A percentile compares a stretch with the other conserved stretches of the same genome.
phyloP scores from a whole-genome alignment of 1,284 basidiomycete genomes.

The Cryptococcus floricola region DNA sequence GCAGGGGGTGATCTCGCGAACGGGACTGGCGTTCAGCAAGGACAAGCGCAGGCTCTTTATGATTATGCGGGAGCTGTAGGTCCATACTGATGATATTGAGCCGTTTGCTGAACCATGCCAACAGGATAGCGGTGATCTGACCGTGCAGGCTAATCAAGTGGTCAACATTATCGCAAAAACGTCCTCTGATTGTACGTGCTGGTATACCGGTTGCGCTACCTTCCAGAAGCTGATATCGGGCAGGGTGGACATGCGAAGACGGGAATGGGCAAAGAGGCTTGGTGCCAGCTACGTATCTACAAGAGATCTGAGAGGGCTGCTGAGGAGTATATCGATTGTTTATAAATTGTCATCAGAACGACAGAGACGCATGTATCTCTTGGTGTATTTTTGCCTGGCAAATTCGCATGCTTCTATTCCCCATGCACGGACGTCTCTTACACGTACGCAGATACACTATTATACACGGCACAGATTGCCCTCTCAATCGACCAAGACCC shows the following conservation, averaged over 20 bases:
- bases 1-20: not conserved
- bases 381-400: no score
- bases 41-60: conserved; percentile 42
- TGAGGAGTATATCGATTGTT: no score
- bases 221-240: not conserved
- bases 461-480: not conserved
- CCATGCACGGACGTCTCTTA: no score
- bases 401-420: no score
- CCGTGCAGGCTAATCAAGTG: conserved; percentile 37
- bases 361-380: no score
- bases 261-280: conserved; percentile 37
- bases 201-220: not conserved
- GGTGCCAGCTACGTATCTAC: conserved; percentile 43
- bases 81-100: not conserved
- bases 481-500: conserved; percentile 41
- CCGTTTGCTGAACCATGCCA: not conserved
- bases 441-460: not conserved
- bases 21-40: conserved; percentile 1
- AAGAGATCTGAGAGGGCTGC: not conserved
- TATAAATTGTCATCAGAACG: no score
- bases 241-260: conserved; percentile 48
- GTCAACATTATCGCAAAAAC: conserved; percentile 43
- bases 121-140: conserved; percentile 36
- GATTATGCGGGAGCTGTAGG: conserved; percentile 39
- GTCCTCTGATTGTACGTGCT: conserved; percentile 39